Base-by-base conservation (phyloP, 225 moss, liverwort and hornwort species). In the Rhytidiadelphus loreus region DNA sequence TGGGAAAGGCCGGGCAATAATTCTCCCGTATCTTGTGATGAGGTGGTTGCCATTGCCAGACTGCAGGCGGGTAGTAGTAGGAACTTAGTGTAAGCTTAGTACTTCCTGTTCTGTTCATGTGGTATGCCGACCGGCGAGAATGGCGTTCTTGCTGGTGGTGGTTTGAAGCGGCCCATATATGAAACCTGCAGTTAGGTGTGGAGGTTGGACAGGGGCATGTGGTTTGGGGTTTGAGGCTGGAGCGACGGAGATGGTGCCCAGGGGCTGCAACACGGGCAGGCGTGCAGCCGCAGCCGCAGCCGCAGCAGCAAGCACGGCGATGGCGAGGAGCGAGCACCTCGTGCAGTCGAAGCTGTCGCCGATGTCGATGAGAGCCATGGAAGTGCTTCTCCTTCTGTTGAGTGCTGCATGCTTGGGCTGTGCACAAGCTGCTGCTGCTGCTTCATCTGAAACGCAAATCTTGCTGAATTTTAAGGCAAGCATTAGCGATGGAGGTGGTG, bases 401-500 rank as follows among this genome's bases (percentile, higher is more conserved):
- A 57, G 65, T 89, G 85, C 61, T 81, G 80, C 53, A 85, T 72
- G 85, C 80, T 90, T 64, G 69, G 73, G 68, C 58, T 83, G 65
- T 52, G 85, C 79, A 43, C 89, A 53, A 61, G 55, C 55, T 83
- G 72, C 86, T 81, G 76, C 85, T 85, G 82, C 88, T 30, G 55
- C 79, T 76, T 44, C 90, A 21, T 86, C 86, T 12, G 93, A 93
- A 90, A 66, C 76, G 39, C 85, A 81, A 68, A 85, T 87, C 84
- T 81, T 95, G 91, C 83, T 95, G 75, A 46, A 84, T 53, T 93
- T 95, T 52, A 95, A 95, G 91, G 26, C 78, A 26, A 86, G 75
- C 57, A 87, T 94, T 66, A 87, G 48, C 73, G 95, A 94, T 81
- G 89, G 93, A 59, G 90, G 81, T 80, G 85, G 90, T 56, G 88